Evolutionary conservation across 2,329 filamentous ascomycete genomes (phyloP), one percentile per base, ranked within the genome.

Genomic region (Colletotrichum caudatum): DNA sequence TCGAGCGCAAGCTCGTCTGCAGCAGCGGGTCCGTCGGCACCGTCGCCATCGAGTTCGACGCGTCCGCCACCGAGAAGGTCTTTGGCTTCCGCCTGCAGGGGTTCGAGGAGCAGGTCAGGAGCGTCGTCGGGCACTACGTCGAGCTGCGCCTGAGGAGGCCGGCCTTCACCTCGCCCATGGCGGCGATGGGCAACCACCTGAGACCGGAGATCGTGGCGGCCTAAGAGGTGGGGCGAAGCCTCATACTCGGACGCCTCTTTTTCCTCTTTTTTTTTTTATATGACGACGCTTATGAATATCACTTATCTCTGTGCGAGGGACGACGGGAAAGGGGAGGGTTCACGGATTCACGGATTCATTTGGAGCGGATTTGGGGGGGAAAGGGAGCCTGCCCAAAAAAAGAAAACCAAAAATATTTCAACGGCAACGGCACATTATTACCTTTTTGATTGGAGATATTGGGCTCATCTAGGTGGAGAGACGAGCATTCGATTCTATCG

Each of bases 21-120:
- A 64, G 64, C 48, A 54, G 57, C 26, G 72, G 72, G 16, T 69
- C 69, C 2, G 60, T 68, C 0, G 64, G 57, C 48, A 64, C 72
- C 14, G 57, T 65, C 16, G 29, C 50, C 53, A 64, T 67, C n/a
- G 54, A 65, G 16, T 61, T 80, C 44, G 78, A 80, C 64, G 70
- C 77, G 8, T 77, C 74, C 12, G 76, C 75, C 62, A 79, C 80
- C 0, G 78, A 81, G 60, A 73, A 78, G 66, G 74, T 74, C 3
- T 78, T 82, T 66, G 80, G 78, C 0, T 76, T 81, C 59, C 76
- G 76, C 64, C 79, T 81, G 53, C 71, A 74, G 41, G 73, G 74
- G 0, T 81, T 77, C 46, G 80, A 82, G 65, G 79, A 81, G 66
- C 77, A 80, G 62, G 78, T 82, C 8, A 77, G 76, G 44, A 78